phyloP scores from a whole-genome alignment of 140 eudicot species.

The Cichorium intybus region DNA sequence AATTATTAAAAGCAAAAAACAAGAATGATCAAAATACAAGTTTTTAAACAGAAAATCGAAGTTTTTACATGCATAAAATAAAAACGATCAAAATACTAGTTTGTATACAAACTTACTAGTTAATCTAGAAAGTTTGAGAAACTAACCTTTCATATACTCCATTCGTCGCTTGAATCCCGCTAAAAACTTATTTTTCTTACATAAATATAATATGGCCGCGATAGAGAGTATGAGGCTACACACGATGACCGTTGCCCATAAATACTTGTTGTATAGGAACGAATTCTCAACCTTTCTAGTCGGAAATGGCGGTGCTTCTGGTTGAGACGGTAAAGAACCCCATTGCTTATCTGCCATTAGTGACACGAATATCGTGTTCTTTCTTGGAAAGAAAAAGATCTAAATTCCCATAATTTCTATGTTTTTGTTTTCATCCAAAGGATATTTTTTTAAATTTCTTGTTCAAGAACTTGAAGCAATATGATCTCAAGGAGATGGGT shows the following conservation, averaged over 20 bases:
- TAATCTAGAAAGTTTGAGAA: not conserved
- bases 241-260: conserved; percentile 32
- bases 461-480: conserved; percentile 18
- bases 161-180: conserved; percentile 17
- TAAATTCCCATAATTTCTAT: conserved; percentile 11
- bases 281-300: conserved; percentile 15
- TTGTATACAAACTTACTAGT: not conserved
- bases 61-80: not conserved
- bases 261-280: conserved; percentile 11
- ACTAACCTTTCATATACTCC: conserved; percentile 40
- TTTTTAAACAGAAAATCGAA: too few relatives aligned
- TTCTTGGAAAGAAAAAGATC: not conserved
- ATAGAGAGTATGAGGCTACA: conserved; percentile 26
- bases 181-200: conserved; percentile 46
- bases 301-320: conserved; percentile 18
- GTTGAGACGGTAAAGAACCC: conserved; percentile 13
- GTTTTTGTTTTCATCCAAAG: not conserved
- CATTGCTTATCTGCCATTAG: conserved; percentile 28
- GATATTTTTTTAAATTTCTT: conserved; percentile 11
- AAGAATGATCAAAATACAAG: not conserved
- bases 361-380: not conserved
- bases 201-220: conserved; percentile 36
- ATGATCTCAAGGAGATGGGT: conserved; percentile 12
- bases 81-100: not conserved
- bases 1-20: not conserved